These are phyloP conservation scores for Cucurbitaria berberidis DNA, from an alignment of 2,329 filamentous ascomycete genomes.

Conservation along the genomic window DNA sequence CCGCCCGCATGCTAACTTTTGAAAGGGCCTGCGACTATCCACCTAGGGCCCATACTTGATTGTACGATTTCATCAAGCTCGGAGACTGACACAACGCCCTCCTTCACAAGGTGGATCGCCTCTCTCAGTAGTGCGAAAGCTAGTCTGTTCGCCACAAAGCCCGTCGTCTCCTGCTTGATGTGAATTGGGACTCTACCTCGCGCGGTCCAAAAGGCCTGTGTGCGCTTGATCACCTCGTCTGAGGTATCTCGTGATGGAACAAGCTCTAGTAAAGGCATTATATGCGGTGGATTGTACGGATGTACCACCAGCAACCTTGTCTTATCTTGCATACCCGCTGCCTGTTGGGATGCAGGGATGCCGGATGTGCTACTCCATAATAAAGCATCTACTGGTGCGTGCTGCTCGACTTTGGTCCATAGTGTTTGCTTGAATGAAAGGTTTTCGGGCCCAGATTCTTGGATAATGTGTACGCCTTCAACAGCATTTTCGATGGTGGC, in stretches of 20 bases:
- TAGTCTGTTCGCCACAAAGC: constrained; percentile 65
- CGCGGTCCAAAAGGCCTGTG: constrained; percentile 55
- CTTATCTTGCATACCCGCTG: constrained; percentile 50
- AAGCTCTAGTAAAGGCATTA: constrained; percentile 66
- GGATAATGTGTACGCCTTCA: constrained; percentile 57
- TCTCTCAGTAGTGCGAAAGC: constrained; percentile 64
- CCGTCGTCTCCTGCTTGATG: constrained; percentile 58
- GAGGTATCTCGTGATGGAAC: constrained; percentile 58
- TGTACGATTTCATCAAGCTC: constrained; percentile 60
- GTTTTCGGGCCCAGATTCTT: constrained; percentile 66
- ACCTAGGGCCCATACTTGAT: constrained; percentile 35
- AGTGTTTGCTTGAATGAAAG: constrained; percentile 58
- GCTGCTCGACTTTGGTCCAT: constrained; percentile 59
- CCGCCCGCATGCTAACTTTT: constrained; percentile 66
- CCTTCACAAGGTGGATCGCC: constrained; percentile 60
- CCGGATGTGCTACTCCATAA: constrained; percentile 66
- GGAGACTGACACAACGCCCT: constrained; percentile 58
- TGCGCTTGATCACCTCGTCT: constrained; percentile 46
- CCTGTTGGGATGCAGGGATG: constrained; percentile 61
- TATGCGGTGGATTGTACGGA: constrained; percentile 67
- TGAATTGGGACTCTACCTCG: constrained; percentile 56
- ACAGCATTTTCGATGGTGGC: constrained; percentile 52
- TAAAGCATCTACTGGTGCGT: constrained; percentile 54
- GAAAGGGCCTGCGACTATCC: constrained; percentile 57
- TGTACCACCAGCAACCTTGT: constrained; percentile 63